These are phyloP conservation scores for Syzygium aromaticum DNA, from an alignment of 345 rosid species.

Conservation along the genomic window DNA sequence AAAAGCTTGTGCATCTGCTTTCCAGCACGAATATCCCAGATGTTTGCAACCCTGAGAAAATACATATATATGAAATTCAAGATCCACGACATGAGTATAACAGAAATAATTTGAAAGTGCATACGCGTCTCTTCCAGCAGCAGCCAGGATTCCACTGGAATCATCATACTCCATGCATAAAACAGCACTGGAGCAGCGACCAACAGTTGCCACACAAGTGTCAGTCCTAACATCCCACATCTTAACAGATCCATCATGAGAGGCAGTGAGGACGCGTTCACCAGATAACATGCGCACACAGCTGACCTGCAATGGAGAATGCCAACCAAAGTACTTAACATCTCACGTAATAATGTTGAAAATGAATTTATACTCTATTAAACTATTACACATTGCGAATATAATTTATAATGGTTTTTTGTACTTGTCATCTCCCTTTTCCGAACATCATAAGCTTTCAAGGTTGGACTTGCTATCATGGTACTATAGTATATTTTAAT, in stretches of 20 bases:
- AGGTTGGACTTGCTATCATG: background rate
- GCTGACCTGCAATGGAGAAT: constrained; percentile 50
- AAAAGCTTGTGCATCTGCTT: constrained; percentile 93
- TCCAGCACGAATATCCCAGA: constrained; percentile 98
- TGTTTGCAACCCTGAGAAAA: constrained; percentile 67
- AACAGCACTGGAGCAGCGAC: constrained; percentile 89
- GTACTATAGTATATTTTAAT: background rate
- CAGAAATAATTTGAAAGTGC: constrained; percentile 9
- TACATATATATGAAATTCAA: background rate
- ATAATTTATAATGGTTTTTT: background rate
- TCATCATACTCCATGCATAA: constrained; percentile 96
- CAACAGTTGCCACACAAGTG: constrained; percentile 97
- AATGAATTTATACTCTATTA: background rate
- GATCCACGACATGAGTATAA: background rate
- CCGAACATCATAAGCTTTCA: background rate
- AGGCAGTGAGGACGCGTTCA: constrained; percentile 88
- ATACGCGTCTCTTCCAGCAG: constrained; percentile 98
- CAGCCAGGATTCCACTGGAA: constrained; percentile 89
- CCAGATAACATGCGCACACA: constrained; percentile 93
- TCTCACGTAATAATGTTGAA: background rate
- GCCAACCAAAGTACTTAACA: background rate
- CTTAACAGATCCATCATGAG: constrained; percentile 91
- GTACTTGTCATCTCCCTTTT: background rate
- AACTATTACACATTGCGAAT: background rate
- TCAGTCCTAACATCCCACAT: constrained; percentile 99